A percentile compares a stretch with the other conserved stretches of the same genome.
Conservation (phyloP, 352 stramenopile species). For the Phytophthora pini region DNA sequence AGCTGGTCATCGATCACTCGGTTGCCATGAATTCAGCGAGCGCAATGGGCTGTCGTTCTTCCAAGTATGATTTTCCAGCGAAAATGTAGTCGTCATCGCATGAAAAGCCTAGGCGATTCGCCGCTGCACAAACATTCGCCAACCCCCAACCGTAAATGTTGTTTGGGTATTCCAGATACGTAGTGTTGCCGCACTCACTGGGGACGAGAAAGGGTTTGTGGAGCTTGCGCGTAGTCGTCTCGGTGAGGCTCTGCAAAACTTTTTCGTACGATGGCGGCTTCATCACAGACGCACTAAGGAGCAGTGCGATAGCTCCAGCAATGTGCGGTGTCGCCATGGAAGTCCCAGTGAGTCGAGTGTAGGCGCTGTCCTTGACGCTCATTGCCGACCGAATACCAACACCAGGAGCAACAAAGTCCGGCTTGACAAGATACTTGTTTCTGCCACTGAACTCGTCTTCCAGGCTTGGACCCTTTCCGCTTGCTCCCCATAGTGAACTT, state of each 20-base stretch:
- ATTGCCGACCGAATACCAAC: conserved; percentile 70
- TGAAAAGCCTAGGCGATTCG: conserved; percentile 46
- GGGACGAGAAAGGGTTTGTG: conserved; percentile 75
- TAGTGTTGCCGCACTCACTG: conserved; percentile 65
- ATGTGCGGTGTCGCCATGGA: conserved; percentile 83
- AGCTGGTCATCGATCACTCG: conserved; percentile 23
- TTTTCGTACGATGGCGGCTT: conserved; percentile 35
- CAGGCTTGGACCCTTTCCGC: conserved; percentile 66
- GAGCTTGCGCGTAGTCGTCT: conserved; percentile 51
- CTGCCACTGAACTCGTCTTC: conserved; percentile 25
- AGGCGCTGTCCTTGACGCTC: conserved; percentile 61
- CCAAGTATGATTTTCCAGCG: not conserved
- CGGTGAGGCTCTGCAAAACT: conserved; percentile 43
- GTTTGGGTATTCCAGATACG: conserved; percentile 72
- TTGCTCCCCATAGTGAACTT: conserved; percentile 69
- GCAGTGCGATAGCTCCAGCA: conserved; percentile 59
- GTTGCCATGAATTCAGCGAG: conserved; percentile 23
- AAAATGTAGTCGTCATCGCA: conserved; percentile 30
- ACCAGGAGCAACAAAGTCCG: conserved; percentile 76
- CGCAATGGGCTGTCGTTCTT: conserved; percentile 14
- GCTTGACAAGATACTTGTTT: conserved; percentile 57
- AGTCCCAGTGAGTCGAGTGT: conserved; percentile 72
- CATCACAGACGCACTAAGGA: conserved; percentile 46
- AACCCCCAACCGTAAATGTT: conserved; percentile 82
- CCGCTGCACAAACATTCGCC: conserved; percentile 58